Evolutionary conservation across 495 filamentous ascomycete species (phyloP).

Genomic region (Chaetomium fimeti): DNA sequence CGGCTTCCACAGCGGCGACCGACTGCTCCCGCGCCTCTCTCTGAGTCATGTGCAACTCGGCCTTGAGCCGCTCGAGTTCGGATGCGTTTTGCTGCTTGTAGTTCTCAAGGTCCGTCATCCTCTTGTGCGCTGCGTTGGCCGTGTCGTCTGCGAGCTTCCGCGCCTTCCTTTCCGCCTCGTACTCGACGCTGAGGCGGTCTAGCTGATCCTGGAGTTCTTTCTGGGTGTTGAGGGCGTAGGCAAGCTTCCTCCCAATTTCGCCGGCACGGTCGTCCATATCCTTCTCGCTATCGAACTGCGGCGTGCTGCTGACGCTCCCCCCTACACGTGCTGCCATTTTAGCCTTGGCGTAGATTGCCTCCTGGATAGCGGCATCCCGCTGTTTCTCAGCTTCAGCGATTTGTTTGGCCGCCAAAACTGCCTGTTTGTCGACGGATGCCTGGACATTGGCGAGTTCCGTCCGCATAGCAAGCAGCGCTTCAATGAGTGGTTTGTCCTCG

Average conservation of each 20-base stretch:
- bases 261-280: conserved; percentile 65
- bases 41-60: conserved; percentile 76
- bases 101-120: conserved; percentile 77
- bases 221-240: conserved; percentile 72
- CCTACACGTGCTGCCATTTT: conserved; percentile 76
- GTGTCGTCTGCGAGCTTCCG: conserved; percentile 86
- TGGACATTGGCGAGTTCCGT: conserved; percentile 82
- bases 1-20: conserved; percentile 69
- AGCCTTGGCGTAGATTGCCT: conserved; percentile 92
- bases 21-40: conserved; percentile 75
- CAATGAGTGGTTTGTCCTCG: conserved; percentile 86
- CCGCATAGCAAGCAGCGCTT: conserved; percentile 89
- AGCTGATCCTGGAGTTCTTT: conserved; percentile 70
- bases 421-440: conserved; percentile 79
- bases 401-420: conserved; percentile 75
- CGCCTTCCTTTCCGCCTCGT: conserved; percentile 76
- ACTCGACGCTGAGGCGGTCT: conserved; percentile 63
- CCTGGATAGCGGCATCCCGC: conserved; percentile 83
- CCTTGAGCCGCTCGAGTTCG: conserved; percentile 79
- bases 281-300: conserved; percentile 64
- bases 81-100: conserved; percentile 75
- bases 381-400: conserved; percentile 93
- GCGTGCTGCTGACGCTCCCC: conserved; percentile 67
- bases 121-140: conserved; percentile 73
- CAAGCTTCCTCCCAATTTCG: conserved; percentile 80